A percentile compares a stretch with the other conserved stretches of the same genome.
These are phyloP conservation scores for Allium sativum DNA, from an alignment of 106 monocot species.

Conservation along the genomic window DNA sequence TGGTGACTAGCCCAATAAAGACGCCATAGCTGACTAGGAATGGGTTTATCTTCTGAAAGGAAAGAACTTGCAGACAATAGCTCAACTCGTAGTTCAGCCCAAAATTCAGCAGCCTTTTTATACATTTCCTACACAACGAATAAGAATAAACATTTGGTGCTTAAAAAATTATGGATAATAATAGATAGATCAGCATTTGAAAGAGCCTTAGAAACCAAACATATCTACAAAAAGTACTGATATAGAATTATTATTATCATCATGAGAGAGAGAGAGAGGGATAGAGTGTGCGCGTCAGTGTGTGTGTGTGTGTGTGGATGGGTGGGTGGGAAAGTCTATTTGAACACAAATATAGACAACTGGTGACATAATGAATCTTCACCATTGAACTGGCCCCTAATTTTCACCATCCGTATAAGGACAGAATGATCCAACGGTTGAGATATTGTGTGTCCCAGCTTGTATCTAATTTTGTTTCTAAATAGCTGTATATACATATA, in stretches of 20 bases:
- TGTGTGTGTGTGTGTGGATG: too few relatives aligned
- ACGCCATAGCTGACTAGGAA: constrained; percentile 76
- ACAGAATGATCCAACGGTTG: too few relatives aligned
- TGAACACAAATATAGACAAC: too few relatives aligned
- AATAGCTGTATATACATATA: too few relatives aligned
- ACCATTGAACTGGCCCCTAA: too few relatives aligned
- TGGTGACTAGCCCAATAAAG: constrained; percentile 98
- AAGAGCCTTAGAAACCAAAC: background rate
- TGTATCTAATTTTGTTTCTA: too few relatives aligned
- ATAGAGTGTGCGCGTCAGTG: too few relatives aligned
- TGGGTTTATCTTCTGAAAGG: constrained; percentile 66
- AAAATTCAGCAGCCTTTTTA: constrained; percentile 85
- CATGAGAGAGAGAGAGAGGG: too few relatives aligned
- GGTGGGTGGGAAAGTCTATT: too few relatives aligned
- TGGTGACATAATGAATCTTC: too few relatives aligned
- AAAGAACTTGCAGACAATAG: constrained; percentile 67
- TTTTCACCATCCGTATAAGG: too few relatives aligned
- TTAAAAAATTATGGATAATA: background rate
- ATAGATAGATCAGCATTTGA: background rate
- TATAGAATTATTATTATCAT: background rate
- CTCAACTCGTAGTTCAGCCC: constrained; percentile 91
- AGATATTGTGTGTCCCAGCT: too few relatives aligned
- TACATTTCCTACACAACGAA: constrained; percentile 64
- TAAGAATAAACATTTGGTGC: background rate
- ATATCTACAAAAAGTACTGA: background rate